Evolutionary conservation across 306 rosid genomes (phyloP).

Genomic region (Morella rubra): DNA sequence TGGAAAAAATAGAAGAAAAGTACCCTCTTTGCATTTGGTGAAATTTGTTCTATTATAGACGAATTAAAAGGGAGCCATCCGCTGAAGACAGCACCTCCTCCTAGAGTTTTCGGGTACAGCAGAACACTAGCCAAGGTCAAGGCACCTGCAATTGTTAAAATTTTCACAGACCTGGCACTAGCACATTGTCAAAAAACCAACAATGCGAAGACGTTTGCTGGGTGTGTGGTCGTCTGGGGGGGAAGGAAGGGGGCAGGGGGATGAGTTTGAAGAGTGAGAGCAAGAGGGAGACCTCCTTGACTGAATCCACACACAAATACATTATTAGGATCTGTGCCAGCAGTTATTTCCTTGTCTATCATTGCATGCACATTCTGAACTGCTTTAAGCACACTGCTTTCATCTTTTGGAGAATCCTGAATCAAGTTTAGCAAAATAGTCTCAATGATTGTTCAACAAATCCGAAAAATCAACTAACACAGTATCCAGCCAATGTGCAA

Average conservation of each 20-base stretch:
- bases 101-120: constrained; percentile 81
- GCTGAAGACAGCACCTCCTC: constrained; percentile 88
- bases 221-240: not conserved
- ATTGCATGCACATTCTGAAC: constrained; percentile 75
- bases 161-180: constrained; percentile 8
- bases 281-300: constrained; percentile 71
- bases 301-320: constrained; percentile 90
- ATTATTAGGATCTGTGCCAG: constrained; percentile 72
- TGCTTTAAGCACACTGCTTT: constrained; percentile 65
- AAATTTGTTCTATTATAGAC: constrained; percentile 46
- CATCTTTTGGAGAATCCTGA: constrained; percentile 76
- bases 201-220: not conserved
- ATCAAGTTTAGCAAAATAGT: constrained; percentile 8
- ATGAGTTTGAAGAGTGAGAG: not conserved
- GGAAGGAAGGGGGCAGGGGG: constrained; percentile 3
- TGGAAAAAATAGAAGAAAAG: constrained; percentile 12
- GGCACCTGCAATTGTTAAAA: constrained; percentile 56
- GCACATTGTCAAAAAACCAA: not conserved
- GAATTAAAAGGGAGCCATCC: constrained; percentile 88
- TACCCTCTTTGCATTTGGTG: constrained; percentile 78
- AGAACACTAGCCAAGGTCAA: constrained; percentile 82
- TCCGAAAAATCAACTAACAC: constrained; percentile 16
- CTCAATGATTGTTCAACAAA: constrained; percentile 17
- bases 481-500: not conserved
- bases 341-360: constrained; percentile 79